Percentiles rank a stretch among this genome's conserved stretches.
Evolutionary conservation across 2,329 filamentous ascomycete species (phyloP).

Genomic region (Penicillium sp.): DNA sequence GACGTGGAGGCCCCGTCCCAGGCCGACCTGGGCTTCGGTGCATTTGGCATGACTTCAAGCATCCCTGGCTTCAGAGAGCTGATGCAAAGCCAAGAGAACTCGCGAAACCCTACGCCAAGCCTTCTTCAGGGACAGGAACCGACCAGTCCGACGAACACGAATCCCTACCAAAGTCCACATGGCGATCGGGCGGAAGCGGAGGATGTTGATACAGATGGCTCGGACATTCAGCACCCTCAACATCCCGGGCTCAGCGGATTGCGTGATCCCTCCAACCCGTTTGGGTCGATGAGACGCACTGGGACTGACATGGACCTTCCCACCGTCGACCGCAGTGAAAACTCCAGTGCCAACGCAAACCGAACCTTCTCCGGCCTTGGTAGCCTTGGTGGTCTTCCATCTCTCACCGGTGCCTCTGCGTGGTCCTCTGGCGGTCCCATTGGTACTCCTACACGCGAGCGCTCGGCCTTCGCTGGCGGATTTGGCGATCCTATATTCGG

Average conservation of each 20-base stretch:
- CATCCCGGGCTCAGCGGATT: slow-evolving; percentile 51
- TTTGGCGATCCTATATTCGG: slow-evolving; percentile 64
- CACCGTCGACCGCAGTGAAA: slow-evolving; percentile 84
- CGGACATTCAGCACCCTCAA: slow-evolving; percentile 48
- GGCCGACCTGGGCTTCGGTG: slow-evolving; percentile 51
- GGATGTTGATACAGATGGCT: slow-evolving; percentile 53
- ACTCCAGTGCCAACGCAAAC: slow-evolving; percentile 71
- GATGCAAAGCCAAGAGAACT: slow-evolving; percentile 53
- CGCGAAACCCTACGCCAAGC: slow-evolving; percentile 51
- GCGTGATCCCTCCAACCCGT: slow-evolving; percentile 47
- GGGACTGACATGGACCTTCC: slow-evolving; percentile 50
- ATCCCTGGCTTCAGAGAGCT: slow-evolving; percentile 54
- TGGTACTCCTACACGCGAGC: slow-evolving; percentile 63
- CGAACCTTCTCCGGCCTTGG: slow-evolving; percentile 63
- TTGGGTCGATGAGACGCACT: slow-evolving; percentile 53
- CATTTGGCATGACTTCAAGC: slow-evolving; percentile 56
- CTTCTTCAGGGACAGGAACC: slow-evolving; percentile 56
- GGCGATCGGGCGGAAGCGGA: slow-evolving; percentile 64
- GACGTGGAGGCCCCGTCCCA: slow-evolving; percentile 48
- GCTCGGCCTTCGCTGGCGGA: slow-evolving; percentile 45
- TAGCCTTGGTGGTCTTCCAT: slow-evolving; percentile 48
- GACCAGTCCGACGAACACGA: slow-evolving; percentile 88
- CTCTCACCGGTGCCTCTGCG: slow-evolving; percentile 46
- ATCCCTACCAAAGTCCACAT: slow-evolving; percentile 88
- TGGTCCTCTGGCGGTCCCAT: slow-evolving; percentile 60